Percentiles rank a stretch among this genome's conserved stretches.
Conservation (phyloP, 176 grass and related monocot genomes). For the Oryza officinalis region DNA sequence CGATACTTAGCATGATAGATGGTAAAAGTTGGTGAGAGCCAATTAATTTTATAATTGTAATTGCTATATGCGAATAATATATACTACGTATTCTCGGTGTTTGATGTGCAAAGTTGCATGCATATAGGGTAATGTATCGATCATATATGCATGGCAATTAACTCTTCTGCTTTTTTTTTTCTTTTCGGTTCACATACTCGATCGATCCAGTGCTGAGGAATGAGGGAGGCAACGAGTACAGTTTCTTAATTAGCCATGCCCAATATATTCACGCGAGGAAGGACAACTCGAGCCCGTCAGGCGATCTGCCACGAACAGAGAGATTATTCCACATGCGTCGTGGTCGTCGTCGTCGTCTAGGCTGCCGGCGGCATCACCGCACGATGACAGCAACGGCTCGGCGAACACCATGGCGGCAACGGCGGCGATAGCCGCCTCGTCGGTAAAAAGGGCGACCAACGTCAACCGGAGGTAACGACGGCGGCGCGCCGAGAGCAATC, state of each 20-base stretch:
- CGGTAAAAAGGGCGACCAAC: neutral
- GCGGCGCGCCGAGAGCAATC: neutral
- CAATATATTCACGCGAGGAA: neutral
- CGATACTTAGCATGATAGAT: too few relatives aligned
- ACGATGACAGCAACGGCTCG: neutral
- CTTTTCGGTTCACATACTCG: neutral
- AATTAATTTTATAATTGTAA: too few relatives aligned
- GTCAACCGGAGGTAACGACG: neutral
- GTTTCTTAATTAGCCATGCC: neutral
- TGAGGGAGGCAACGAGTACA: neutral
- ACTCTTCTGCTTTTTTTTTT: neutral
- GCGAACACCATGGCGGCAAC: neutral
- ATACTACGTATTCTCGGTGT: too few relatives aligned
- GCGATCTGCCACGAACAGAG: neutral
- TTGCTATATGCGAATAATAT: too few relatives aligned
- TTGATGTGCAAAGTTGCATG: too few relatives aligned
- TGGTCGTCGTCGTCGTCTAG: neutral
- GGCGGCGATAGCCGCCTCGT: neutral
- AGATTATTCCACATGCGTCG: neutral
- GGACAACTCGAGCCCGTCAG: neutral
- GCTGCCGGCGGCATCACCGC: neutral
- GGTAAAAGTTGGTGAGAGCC: too few relatives aligned
- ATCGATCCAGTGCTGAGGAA: neutral
- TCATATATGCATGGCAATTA: neutral
- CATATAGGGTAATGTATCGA: too few relatives aligned